These are phyloP conservation scores for Silene vulgaris DNA, from an alignment of 179 eudicot species.

Conservation along the genomic window DNA sequence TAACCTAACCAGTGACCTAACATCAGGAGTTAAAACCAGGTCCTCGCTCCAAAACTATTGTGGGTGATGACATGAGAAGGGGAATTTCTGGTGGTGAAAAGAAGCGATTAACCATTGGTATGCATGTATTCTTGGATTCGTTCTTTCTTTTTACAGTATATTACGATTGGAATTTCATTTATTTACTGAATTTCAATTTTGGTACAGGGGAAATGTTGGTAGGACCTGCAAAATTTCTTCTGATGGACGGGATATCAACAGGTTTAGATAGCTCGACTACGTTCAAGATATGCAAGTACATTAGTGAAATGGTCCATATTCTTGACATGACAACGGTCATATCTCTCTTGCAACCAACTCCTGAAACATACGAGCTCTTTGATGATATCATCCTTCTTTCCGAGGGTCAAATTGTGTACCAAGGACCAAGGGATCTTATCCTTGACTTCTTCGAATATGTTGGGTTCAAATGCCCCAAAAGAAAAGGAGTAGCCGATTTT, in stretches of 20 bases:
- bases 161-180: too few relatives aligned
- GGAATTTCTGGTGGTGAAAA: conserved; percentile 92
- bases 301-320: conserved; percentile 68
- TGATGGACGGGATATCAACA: conserved; percentile 80
- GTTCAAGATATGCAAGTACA: conserved; percentile 59
- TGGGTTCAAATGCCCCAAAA: conserved; percentile 74
- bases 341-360: conserved; percentile 83
- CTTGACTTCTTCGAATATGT: conserved; percentile 62
- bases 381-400: conserved; percentile 77
- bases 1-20: too few relatives aligned
- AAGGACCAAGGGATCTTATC: conserved; percentile 65
- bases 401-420: conserved; percentile 71
- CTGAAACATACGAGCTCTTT: conserved; percentile 68
- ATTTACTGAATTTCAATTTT: not conserved
- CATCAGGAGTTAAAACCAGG: too few relatives aligned
- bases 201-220: conserved; percentile 72
- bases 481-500: conserved; percentile 83
- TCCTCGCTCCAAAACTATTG: too few relatives aligned
- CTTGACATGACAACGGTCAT: conserved; percentile 72
- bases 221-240: conserved; percentile 66
- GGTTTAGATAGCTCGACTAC: conserved; percentile 82
- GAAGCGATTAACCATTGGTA: conserved; percentile 80
- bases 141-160: not conserved
- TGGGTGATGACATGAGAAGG: conserved; percentile 81
- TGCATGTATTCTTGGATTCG: not conserved